Conservation (phyloP, 2,329 filamentous ascomycete species). For the Claviceps pusilla region DNA sequence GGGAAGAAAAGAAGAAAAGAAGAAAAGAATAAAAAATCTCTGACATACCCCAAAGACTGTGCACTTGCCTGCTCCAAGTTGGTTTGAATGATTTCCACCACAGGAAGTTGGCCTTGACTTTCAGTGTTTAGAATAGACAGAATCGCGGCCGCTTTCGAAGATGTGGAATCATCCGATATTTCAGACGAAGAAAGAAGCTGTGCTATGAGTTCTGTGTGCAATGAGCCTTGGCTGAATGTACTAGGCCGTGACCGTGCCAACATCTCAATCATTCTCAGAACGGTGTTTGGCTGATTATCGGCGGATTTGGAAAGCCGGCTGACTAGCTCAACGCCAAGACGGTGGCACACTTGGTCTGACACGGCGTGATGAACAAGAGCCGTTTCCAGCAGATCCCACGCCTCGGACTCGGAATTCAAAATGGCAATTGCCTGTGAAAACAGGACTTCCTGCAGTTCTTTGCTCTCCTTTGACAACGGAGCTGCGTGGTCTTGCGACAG, state of each 20-base stretch:
- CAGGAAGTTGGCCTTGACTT: constrained; percentile 26
- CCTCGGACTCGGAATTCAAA: constrained; percentile 16
- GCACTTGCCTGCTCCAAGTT: constrained; percentile 36
- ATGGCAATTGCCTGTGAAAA: constrained; percentile 25
- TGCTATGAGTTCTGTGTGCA: constrained; percentile 35
- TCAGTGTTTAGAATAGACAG: constrained; percentile 31
- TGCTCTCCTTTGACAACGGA: constrained; percentile 22
- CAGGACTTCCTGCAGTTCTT: constrained; percentile 33
- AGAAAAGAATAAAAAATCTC: background rate
- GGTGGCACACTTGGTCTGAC: constrained; percentile 17
- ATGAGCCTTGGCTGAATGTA: constrained; percentile 27
- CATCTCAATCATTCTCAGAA: constrained; percentile 32
- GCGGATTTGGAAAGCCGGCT: constrained; percentile 19
- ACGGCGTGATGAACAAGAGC: constrained; percentile 29
- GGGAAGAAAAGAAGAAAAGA: too few species aligned
- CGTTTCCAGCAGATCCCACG: constrained; percentile 34
- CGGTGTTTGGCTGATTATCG: constrained; percentile 10
- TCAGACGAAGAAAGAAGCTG: constrained; percentile 41
- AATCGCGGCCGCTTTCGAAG: constrained; percentile 27
- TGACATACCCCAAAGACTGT: constrained; percentile 37
- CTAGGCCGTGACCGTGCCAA: constrained; percentile 30
- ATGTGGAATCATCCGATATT: constrained; percentile 23
- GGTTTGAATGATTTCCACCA: constrained; percentile 37
- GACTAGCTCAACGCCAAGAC: constrained; percentile 22
- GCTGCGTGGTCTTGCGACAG: constrained; percentile 29